Evolutionary conservation across 2,329 filamentous ascomycete genomes (phyloP), one percentile per base, ranked within the genome.

Genomic region (Thielaviopsis populi): DNA sequence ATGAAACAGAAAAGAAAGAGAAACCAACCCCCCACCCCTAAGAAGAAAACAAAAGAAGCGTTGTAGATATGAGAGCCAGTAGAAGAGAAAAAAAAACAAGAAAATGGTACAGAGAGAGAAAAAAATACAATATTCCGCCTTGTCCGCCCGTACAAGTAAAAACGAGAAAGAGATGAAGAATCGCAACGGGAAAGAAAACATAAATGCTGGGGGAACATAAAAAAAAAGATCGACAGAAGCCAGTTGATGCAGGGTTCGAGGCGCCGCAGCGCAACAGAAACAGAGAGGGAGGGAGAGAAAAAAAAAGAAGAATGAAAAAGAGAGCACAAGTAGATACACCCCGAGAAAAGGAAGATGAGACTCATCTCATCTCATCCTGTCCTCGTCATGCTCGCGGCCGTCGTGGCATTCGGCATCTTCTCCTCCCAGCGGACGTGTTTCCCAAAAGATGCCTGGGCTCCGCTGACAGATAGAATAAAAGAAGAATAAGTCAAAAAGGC

Each of bases 11-110:
- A 59, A 50, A 7, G 22, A 33, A 19, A 46, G 30, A 8, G 19
- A 40, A 33, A 43, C 10, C 42, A 33, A 63, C 8, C 59, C 22
- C 15, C 59, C 59, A 56, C 66, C 64, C 66, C 64, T 42, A 62
- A 61, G 59, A 54, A 13, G 41, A 50, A 48, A 43, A 33, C 50
- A 22, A 17, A 17, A 63, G 15, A 61, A 48, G 48, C 33, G 59
- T 41, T 24, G 54, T 46, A 64, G 24, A 58, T 43, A 30, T 50
- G 33, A 42, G 5, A 24, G 43, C 17, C 33, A 22, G 22, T 17
- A 37, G 33, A 37, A 10, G 46, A 59, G 43, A 60, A n/a, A 64
- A 13, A 24, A 4, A 24, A 13, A 33, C 13, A 43, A 13, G 54
- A 40, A 42, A 63, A 50, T 48, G 24, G 42, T 63, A 61, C 41